Evolutionary conservation across 2,329 filamentous ascomycete genomes (phyloP).

Genomic region (Ophiocordyceps robertsii): DNA sequence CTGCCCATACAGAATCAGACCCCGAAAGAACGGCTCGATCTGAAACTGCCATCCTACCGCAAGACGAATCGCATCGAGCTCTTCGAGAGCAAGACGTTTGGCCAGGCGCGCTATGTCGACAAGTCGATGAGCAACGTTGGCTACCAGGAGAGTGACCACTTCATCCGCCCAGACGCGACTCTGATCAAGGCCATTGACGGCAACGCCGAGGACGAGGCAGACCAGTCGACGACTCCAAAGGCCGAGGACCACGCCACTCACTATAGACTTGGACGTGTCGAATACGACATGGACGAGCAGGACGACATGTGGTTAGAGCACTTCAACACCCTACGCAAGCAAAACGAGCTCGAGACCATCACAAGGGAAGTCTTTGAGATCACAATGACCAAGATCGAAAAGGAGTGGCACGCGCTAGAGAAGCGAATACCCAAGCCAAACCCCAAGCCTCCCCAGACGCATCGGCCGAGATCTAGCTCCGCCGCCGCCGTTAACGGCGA

Average conservation of each 20-base stretch:
- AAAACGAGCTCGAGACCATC: conserved; percentile 64
- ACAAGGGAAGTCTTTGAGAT: conserved; percentile 94
- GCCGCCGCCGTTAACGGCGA: conserved; percentile 94
- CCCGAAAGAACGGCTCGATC: conserved; percentile 64
- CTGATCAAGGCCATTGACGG: conserved; percentile 52
- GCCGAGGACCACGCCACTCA: conserved; percentile 17
- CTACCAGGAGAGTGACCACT: conserved; percentile 90
- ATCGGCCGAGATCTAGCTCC: conserved; percentile 82
- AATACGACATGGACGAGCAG: conserved; percentile 99
- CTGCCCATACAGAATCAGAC: conserved; percentile 69
- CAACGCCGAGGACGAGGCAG: conserved; percentile 45
- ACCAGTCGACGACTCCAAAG: conserved; percentile 22
- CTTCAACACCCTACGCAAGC: conserved; percentile 65
- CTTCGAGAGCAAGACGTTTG: conserved; percentile 74
- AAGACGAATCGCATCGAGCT: conserved; percentile 66
- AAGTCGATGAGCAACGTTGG: conserved; percentile 92
- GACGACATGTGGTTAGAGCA: conserved; percentile 91
- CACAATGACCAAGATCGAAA: conserved; percentile 96
- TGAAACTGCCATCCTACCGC: conserved; percentile 63
- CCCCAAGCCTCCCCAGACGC: conserved; percentile 89
- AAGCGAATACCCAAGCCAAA: conserved; percentile 96
- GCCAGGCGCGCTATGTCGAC: conserved; percentile 84
- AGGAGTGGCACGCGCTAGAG: conserved; percentile 93
- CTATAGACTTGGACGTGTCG: conserved; percentile 60
- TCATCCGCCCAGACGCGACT: conserved; percentile 60